Base-by-base conservation (phyloP, 768 basidiomycete species). In the Tremella yokohamensis region DNA sequence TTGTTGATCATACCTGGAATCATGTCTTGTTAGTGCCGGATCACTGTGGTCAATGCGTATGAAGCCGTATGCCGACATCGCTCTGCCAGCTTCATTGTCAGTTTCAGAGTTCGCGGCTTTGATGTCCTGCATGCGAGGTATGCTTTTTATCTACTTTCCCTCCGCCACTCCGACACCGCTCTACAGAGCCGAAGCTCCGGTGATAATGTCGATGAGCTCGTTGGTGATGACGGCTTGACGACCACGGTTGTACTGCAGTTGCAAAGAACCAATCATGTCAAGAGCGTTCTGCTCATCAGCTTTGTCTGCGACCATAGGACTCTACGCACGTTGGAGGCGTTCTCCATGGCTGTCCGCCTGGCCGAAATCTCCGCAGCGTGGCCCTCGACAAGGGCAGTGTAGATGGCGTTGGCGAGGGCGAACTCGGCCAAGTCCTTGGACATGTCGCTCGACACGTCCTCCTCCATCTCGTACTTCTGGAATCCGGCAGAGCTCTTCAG, bases 281-380 rank as follows among this genome's bases (percentile, higher is more conserved):
- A 79, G 80, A 57, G 96, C 96, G 78, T 99, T 98, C 85, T 76
- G 60, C 15, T 13, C 25, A 19, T 42, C 44, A 50, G 50, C n/a
- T 20, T 40, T 8, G 16, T 16, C 42, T 6, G 6, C 15, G 6
- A 22, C n/a, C 8, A 45, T n/a, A 6, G 4, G 42, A 45, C 42
- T n/a, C 6, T 45, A 65, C 72, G 49, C 63, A 74, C 74, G 74
- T 99, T 99, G 65, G 93, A 91, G 49, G 94, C 94, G 74, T 91
- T 98, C 84, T 98, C 96, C 96, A 99, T 99, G 72, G 96, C 96
- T 68, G 94, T 97, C 68, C 94, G 87, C 78, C 94, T 86, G 52
- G 64, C 64, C 57, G 72, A 77, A 60, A 78, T 87, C 79, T 97
- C 94, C 70, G 93, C 91, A 51, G 94, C 94, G 77, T 97, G 92